Percentiles rank a stretch among this genome's conserved stretches.
phyloP scores from a whole-genome alignment of 805 yeast species.

The Soucietia sequanensis region DNA sequence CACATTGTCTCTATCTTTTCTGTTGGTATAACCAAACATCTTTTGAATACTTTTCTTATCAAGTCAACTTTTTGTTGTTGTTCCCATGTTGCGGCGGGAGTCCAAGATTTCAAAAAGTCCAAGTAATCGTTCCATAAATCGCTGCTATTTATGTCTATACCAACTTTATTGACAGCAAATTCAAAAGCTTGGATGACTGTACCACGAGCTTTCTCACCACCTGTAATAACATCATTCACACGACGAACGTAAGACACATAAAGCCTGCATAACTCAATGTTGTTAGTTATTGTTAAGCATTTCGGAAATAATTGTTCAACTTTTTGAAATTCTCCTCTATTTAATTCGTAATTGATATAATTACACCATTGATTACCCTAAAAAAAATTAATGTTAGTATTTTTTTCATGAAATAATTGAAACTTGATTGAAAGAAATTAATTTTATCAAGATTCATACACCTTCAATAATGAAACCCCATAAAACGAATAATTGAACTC shows the following conservation, averaged over 20 bases:
- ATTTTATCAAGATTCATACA: no score
- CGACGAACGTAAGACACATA: constrained; percentile 78
- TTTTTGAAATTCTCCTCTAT: constrained; percentile 59
- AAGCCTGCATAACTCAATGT: constrained; percentile 70
- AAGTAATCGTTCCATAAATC: constrained; percentile 80
- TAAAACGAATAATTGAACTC: no score
- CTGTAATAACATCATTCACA: constrained; percentile 66
- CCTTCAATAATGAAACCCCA: no score
- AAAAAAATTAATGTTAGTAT: constrained; percentile 1
- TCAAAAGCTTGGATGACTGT: constrained; percentile 80
- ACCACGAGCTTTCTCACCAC: constrained; percentile 77
- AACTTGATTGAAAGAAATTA: no score
- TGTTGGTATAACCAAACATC: constrained; percentile 73
- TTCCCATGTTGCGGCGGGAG: constrained; percentile 79
- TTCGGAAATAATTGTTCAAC: constrained; percentile 68
- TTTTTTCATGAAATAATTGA: no score
- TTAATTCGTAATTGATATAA: constrained; percentile 64
- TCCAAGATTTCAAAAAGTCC: constrained; percentile 75
- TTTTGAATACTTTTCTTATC: constrained; percentile 69
- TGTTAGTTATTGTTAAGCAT: constrained; percentile 59
- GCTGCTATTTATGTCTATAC: constrained; percentile 71
- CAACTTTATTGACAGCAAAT: constrained; percentile 74
- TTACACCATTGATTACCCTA: constrained; percentile 61
- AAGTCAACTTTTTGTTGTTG: constrained; percentile 77
- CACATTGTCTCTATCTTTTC: constrained; percentile 73